These are phyloP conservation scores for Xylaria flabelliformis DNA, from an alignment of 495 filamentous ascomycete genomes.

Conservation along the genomic window DNA sequence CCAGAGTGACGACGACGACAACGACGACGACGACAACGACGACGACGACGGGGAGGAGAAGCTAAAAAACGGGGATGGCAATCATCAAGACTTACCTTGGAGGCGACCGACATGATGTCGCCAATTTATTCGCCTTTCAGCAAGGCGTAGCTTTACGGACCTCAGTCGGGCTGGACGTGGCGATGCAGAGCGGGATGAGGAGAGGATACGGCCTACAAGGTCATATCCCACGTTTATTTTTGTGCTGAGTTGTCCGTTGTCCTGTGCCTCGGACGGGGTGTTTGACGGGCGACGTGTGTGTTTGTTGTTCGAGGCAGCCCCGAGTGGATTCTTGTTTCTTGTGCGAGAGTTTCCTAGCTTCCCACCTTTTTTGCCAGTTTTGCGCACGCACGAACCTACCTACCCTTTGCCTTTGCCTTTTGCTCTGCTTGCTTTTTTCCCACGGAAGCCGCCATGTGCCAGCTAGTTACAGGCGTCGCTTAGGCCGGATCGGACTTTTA, in stretches of 20 bases:
- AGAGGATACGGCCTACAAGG: slow-evolving; percentile 44
- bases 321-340: not conserved
- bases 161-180: slow-evolving; percentile 41
- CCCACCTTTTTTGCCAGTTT: slow-evolving; percentile 19
- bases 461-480: slow-evolving; percentile 2
- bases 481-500: not conserved
- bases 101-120: slow-evolving; percentile 69
- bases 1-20: not conserved
- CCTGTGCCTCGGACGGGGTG: slow-evolving; percentile 18
- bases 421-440: too few species aligned
- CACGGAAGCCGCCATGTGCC: not conserved
- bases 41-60: not conserved
- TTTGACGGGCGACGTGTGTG: slow-evolving; percentile 5
- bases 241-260: slow-evolving; percentile 12
- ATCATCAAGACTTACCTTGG: slow-evolving; percentile 55
- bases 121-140: slow-evolving; percentile 54
- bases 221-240: slow-evolving; percentile 34
- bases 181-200: slow-evolving; percentile 35
- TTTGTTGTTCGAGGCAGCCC: slow-evolving; percentile 18
- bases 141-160: slow-evolving; percentile 49
- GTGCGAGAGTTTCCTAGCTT: slow-evolving; percentile 18
- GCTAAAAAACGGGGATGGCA: not conserved
- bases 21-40: too few species aligned
- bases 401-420: too few species aligned
- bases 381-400: slow-evolving; percentile 21